Percentiles rank a stretch among this genome's conserved stretches.
Conservation (phyloP, 768 basidiomycete species). For the Infundibulicybe gibba region DNA sequence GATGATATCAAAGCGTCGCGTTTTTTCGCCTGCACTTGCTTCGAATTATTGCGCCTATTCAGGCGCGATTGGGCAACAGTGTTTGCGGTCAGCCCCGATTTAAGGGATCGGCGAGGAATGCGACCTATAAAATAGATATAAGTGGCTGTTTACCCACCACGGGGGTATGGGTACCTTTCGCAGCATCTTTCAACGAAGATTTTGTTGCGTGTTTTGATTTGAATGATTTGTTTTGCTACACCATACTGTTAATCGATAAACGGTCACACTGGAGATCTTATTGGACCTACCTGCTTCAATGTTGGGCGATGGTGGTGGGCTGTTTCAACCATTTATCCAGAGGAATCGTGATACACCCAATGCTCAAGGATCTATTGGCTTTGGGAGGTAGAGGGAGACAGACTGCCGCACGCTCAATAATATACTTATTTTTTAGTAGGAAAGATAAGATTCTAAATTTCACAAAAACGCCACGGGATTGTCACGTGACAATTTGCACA, state of each 20-base stretch:
- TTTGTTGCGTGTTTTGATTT: constrained; percentile 92
- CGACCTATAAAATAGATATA: constrained; percentile 39
- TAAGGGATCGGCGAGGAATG: constrained; percentile 50
- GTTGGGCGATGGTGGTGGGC: constrained; percentile 74
- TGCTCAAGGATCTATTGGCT: too few relatives aligned
- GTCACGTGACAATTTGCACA: too few relatives aligned
- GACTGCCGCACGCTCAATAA: too few relatives aligned
- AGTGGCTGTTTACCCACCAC: background rate
- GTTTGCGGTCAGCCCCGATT: constrained; percentile 43
- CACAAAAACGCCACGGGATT: too few relatives aligned
- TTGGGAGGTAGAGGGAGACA: too few relatives aligned
- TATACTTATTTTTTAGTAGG: too few relatives aligned
- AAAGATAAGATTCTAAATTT: too few relatives aligned
- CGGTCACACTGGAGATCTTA: too few relatives aligned
- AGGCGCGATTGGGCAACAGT: constrained; percentile 65
- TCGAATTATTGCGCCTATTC: constrained; percentile 82
- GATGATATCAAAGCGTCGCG: constrained; percentile 63
- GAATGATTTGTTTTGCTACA: constrained; percentile 84
- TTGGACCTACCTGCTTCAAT: constrained; percentile 65
- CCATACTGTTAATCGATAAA: too few relatives aligned
- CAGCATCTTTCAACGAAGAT: constrained; percentile 74
- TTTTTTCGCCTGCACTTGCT: constrained; percentile 76
- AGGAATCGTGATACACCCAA: background rate
- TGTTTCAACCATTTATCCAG: constrained; percentile 29
- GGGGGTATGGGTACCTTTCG: constrained; percentile 59